Evolutionary conservation across 352 stramenopile genomes (phyloP).

Genomic region (Phytophthora europaea): DNA sequence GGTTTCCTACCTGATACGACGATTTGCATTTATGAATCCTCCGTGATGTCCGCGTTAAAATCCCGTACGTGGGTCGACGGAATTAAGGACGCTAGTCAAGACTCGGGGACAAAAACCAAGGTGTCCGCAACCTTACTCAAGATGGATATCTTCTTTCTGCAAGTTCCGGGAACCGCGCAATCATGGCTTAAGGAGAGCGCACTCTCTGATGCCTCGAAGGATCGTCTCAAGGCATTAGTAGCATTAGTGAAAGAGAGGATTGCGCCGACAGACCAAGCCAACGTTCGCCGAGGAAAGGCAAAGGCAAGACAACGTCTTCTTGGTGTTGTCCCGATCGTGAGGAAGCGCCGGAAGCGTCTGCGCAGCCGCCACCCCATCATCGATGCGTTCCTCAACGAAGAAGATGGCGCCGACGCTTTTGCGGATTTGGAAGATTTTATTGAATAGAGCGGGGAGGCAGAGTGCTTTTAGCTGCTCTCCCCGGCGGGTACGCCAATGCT

Average conservation of each 20-base stretch:
- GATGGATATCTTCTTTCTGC: conserved; percentile 73
- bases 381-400: conserved; percentile 79
- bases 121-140: conserved; percentile 66
- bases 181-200: conserved; percentile 47
- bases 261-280: conserved; percentile 23
- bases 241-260: conserved; percentile 53
- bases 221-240: conserved; percentile 49
- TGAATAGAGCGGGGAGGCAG: conserved; percentile 45
- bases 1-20: conserved; percentile 5
- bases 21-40: conserved; percentile 36
- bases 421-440: conserved; percentile 86
- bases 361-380: conserved; percentile 80
- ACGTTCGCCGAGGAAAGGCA: conserved; percentile 14
- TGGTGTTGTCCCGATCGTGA: conserved; percentile 65
- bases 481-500: conserved; percentile 3
- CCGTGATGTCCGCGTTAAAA: conserved; percentile 26
- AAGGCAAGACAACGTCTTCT: conserved; percentile 51
- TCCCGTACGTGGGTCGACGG: conserved; percentile 49
- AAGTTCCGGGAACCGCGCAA: conserved; percentile 54
- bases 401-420: conserved; percentile 74
- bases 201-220: conserved; percentile 29
- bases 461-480: conserved; percentile 2
- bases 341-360: conserved; percentile 61
- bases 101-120: conserved; percentile 53
- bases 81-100: conserved; percentile 54